Evolutionary conservation across 73 alveolate genomes (phyloP).

Genomic region (Tetrahymena borealis): DNA sequence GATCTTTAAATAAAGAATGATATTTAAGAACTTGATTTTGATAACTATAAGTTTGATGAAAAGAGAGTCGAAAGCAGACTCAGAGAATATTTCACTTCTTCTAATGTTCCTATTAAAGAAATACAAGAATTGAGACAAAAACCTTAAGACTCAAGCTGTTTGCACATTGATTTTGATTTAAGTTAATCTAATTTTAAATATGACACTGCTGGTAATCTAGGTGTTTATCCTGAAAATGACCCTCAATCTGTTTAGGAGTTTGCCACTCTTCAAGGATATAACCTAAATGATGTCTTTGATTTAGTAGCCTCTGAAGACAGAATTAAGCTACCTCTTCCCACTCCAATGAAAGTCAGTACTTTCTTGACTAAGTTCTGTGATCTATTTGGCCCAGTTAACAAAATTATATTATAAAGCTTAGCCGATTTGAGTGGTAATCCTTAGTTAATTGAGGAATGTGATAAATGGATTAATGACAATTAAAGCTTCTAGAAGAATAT

Average conservation of each 20-base stretch:
- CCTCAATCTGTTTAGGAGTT: slow-evolving; percentile 32
- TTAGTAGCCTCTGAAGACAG: slow-evolving; percentile 5
- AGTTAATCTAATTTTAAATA: slow-evolving; percentile 22
- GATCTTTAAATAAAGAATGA: neutral
- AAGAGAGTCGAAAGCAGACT: neutral
- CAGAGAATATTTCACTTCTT: slow-evolving; percentile 27
- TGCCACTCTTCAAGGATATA: slow-evolving; percentile 34
- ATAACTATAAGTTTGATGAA: neutral
- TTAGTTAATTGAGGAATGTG: slow-evolving; percentile 24
- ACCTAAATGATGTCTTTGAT: slow-evolving; percentile 34
- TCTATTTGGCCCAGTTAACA: slow-evolving; percentile 58
- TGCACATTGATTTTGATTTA: slow-evolving; percentile 38
- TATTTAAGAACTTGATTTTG: neutral
- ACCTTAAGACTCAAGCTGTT: slow-evolving; percentile 48
- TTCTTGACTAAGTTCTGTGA: slow-evolving; percentile 58
- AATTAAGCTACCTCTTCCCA: slow-evolving; percentile 55
- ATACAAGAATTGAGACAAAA: slow-evolving; percentile 59
- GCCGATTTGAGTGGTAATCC: slow-evolving; percentile 35
- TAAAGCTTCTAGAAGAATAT: neutral
- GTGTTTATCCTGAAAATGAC: slow-evolving; percentile 64
- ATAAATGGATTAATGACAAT: slow-evolving; percentile 10
- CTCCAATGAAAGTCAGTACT: slow-evolving; percentile 54
- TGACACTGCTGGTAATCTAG: slow-evolving; percentile 59
- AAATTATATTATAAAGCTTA: slow-evolving; percentile 37
- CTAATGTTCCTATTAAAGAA: slow-evolving; percentile 37